Conservation (phyloP, 306 rosid species). For the Gynostemma pentaphyllum region DNA sequence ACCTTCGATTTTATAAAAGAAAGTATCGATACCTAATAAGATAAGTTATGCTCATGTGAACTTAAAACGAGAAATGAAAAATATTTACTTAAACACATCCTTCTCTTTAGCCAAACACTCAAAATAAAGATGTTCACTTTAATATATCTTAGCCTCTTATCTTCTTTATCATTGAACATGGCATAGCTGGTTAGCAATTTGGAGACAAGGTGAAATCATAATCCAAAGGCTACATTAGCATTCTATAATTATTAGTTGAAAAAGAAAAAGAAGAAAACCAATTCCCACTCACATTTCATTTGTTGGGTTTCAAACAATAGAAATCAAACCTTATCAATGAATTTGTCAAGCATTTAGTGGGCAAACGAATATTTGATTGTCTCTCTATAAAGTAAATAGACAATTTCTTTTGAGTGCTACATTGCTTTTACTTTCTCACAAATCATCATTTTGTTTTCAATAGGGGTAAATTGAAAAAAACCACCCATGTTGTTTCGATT, state of each 20-base stretch:
- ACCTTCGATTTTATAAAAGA: too few species aligned
- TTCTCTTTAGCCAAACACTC: not conserved
- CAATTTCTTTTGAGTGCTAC: not conserved
- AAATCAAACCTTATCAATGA: not conserved
- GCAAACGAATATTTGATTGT: not conserved
- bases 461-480: too few species aligned
- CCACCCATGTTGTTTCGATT: too few species aligned
- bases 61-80: not conserved
- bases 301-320: not conserved
- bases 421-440: not conserved
- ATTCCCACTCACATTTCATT: not conserved
- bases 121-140: not conserved
- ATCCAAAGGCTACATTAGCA: not conserved
- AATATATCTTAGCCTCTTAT: not conserved
- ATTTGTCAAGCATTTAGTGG: not conserved
- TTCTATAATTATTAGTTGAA: not conserved
- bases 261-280: too few species aligned
- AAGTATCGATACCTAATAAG: too few species aligned
- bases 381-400: not conserved
- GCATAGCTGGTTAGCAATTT: not conserved
- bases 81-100: not conserved
- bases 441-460: not conserved
- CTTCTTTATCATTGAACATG: not conserved
- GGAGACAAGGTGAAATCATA: not conserved
- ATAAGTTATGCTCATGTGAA: too few species aligned